Conservation (phyloP, 192 early-diverging fungal genomes). For the Backusella psychrophila region DNA sequence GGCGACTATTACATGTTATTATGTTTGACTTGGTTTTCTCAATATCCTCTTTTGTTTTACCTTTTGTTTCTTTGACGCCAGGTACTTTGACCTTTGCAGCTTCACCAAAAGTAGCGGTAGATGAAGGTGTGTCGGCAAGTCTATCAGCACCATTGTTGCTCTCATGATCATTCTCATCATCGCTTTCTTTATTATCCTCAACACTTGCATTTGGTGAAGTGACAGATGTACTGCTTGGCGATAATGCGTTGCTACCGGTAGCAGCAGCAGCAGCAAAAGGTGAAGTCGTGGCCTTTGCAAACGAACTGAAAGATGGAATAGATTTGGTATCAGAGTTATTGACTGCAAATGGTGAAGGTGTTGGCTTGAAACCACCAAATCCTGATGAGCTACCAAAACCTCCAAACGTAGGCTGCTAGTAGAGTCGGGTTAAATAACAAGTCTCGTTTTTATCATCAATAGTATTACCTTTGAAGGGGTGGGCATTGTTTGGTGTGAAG, state of each 20-base stretch:
- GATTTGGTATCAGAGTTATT: not conserved
- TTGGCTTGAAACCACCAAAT: conserved; percentile 16
- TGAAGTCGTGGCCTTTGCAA: conserved; percentile 32
- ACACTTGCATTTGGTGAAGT: conserved; percentile 3
- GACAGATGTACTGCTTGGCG: conserved; percentile 10
- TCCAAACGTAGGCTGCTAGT: conserved; percentile 13
- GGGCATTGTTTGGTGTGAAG: conserved; percentile 22
- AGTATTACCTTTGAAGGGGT: conserved; percentile 14
- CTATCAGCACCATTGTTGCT: not conserved
- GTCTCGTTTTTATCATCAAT: not conserved
- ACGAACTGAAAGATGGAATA: conserved; percentile 28
- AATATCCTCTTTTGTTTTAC: conserved; percentile 10
- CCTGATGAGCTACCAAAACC: conserved; percentile 20
- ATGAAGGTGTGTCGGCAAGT: not conserved
- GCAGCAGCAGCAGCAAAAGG: conserved; percentile 28
- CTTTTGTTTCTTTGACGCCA: conserved; percentile 27
- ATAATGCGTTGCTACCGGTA: conserved; percentile 15
- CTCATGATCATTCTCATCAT: conserved; percentile 8
- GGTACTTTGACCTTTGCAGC: conserved; percentile 31
- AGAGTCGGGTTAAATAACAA: not conserved
- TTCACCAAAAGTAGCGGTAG: conserved; percentile 22
- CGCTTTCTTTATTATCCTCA: conserved; percentile 17
- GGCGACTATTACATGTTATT: conserved; percentile 15
- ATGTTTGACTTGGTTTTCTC: not conserved
- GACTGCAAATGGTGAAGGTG: conserved; percentile 1